phyloP scores from a whole-genome alignment of 2,329 filamentous ascomycete species.

The Fusarium transvaalense region DNA sequence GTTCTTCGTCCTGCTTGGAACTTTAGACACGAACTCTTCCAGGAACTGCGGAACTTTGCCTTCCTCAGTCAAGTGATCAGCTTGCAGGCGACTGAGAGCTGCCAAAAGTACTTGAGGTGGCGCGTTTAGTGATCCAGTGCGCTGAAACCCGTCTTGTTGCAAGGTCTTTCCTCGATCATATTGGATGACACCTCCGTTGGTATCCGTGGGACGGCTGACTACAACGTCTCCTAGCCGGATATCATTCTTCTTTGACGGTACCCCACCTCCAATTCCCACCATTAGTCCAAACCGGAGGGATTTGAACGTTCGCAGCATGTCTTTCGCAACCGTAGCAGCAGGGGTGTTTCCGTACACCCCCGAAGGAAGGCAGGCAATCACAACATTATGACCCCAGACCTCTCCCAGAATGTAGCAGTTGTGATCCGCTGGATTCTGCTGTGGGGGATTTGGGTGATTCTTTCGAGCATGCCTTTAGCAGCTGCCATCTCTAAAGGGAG shows the following conservation, averaged over 20 bases:
- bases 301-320: background rate
- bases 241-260: background rate
- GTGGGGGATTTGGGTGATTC: background rate
- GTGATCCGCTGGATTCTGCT: background rate
- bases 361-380: accelerated
- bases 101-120: background rate
- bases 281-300: background rate
- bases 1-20: background rate
- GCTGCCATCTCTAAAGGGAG: background rate
- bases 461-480: background rate
- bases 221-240: background rate
- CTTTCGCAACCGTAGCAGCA: background rate
- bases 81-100: background rate
- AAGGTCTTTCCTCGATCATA: background rate
- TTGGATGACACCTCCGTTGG: background rate
- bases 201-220: accelerated
- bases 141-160: accelerated
- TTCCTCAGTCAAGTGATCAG: background rate
- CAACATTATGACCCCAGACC: accelerated
- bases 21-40: background rate
- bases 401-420: background rate
- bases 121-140: background rate
- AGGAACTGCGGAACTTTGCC: accelerated
- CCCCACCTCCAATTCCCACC: background rate
- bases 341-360: accelerated